Percentiles rank a stretch among this genome's conserved stretches.
Evolutionary conservation across 169 alveolate genomes (phyloP).

Genomic region (Plasmodium gallinaceum): DNA sequence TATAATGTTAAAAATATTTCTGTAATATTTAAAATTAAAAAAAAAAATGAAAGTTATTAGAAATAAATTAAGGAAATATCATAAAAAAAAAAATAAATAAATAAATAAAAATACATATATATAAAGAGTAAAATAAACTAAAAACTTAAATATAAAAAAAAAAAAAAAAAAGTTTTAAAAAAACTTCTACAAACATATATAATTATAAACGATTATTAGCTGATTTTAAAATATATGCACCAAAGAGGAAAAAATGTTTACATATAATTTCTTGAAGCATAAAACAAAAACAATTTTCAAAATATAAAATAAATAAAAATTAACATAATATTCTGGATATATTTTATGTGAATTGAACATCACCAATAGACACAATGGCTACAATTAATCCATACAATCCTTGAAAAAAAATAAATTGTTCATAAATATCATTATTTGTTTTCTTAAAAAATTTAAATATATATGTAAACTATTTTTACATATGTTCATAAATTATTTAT

Average conservation of each 20-base stretch:
- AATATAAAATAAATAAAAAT: slow-evolving; percentile 18
- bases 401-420: slow-evolving; percentile 14
- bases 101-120: slow-evolving; percentile 4
- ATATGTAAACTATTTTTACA: not conserved
- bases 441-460: not conserved
- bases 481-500: not conserved
- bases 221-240: not conserved
- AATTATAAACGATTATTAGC: not conserved
- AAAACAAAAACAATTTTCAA: slow-evolving; percentile 67
- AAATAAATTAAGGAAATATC: too few species aligned
- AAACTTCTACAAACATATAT: not conserved
- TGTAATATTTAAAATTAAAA: too few species aligned
- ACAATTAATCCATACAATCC: slow-evolving; percentile 75
- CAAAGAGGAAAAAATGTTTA: not conserved
- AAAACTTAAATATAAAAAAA: too few species aligned
- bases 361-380: slow-evolving; percentile 74
- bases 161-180: not conserved
- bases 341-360: slow-evolving; percentile 43
- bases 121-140: not conserved
- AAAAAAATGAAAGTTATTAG: too few species aligned
- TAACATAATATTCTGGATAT: slow-evolving; percentile 5
- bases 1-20: too few species aligned
- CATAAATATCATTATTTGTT: slow-evolving; percentile 5
- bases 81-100: not conserved
- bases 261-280: not conserved